phyloP scores from a whole-genome alignment of 495 filamentous ascomycete genomes.

The Clavariopsis aquatica region DNA sequence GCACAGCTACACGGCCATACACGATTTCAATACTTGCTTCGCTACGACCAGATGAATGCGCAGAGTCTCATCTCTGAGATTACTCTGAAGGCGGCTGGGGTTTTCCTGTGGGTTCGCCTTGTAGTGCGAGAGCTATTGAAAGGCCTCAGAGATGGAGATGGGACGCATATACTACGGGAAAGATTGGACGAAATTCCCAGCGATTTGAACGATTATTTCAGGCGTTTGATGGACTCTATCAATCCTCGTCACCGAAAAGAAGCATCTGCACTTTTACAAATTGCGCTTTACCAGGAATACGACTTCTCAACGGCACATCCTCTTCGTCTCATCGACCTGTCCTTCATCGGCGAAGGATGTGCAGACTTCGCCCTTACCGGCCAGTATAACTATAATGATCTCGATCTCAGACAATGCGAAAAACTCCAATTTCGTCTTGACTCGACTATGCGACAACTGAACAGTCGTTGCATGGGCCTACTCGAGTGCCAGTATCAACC shows the following conservation, averaged over 20 bases:
- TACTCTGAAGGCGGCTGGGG: constrained; percentile 8
- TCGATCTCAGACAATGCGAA: neutral
- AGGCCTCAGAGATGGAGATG: constrained; percentile 6
- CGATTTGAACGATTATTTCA: neutral
- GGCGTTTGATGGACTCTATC: neutral
- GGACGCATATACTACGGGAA: neutral
- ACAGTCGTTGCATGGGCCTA: constrained; percentile 4
- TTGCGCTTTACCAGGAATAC: neutral
- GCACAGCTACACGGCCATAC: neutral
- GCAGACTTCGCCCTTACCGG: neutral
- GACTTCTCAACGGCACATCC: too few species aligned
- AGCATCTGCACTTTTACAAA: neutral
- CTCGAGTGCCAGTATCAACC: neutral
- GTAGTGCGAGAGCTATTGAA: constrained; percentile 11
- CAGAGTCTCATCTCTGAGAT: constrained; percentile 1
- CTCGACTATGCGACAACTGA: neutral
- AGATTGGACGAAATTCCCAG: neutral
- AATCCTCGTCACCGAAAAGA: neutral
- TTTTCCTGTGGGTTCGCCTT: constrained; percentile 19
- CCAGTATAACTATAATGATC: neutral
- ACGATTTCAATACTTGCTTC: neutral
- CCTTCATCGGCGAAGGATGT: too few species aligned
- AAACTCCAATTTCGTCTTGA: neutral
- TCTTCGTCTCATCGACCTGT: too few species aligned
- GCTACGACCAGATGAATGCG: neutral